phyloP scores from a whole-genome alignment of 1,139 yeast species.

The Hansenula lynferdii region DNA sequence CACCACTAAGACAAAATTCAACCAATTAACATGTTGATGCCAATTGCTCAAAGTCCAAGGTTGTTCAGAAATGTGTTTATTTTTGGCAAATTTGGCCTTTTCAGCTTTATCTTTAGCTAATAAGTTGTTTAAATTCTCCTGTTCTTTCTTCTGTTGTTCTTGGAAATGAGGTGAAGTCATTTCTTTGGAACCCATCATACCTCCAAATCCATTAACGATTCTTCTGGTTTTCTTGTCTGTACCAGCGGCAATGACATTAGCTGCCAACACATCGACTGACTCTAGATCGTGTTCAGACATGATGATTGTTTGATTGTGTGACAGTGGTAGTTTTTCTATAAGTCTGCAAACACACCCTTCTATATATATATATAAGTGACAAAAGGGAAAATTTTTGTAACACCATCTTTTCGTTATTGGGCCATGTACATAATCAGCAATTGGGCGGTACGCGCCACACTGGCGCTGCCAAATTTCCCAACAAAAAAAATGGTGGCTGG shows the following conservation, averaged over 20 bases:
- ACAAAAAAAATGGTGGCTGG: too few relatives aligned
- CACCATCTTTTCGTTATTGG: too few relatives aligned
- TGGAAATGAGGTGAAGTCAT: constrained; percentile 58
- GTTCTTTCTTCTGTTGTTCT: constrained; percentile 47
- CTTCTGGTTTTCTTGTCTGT: constrained; percentile 64
- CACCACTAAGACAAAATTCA: constrained; percentile 75
- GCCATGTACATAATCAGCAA: too few relatives aligned
- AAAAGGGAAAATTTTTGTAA: too few relatives aligned
- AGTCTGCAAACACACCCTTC: too few relatives aligned
- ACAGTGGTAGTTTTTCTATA: too few relatives aligned
- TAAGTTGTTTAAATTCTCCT: constrained; percentile 45
- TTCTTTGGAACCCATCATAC: constrained; percentile 74
- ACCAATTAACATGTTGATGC: constrained; percentile 90
- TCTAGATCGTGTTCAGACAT: constrained; percentile 31
- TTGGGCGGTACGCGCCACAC: too few relatives aligned
- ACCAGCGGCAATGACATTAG: constrained; percentile 89
- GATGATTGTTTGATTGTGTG: background rate
- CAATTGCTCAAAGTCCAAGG: constrained; percentile 86
- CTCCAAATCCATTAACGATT: constrained; percentile 74
- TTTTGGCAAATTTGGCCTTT: constrained; percentile 40
- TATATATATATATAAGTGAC: too few relatives aligned
- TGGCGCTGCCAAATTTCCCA: too few relatives aligned
- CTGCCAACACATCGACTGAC: constrained; percentile 63
- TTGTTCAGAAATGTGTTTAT: constrained; percentile 80
- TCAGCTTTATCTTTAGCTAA: constrained; percentile 53